These are phyloP conservation scores for Solanum chacoense DNA, from an alignment of 305 asterid species.

Conservation along the genomic window DNA sequence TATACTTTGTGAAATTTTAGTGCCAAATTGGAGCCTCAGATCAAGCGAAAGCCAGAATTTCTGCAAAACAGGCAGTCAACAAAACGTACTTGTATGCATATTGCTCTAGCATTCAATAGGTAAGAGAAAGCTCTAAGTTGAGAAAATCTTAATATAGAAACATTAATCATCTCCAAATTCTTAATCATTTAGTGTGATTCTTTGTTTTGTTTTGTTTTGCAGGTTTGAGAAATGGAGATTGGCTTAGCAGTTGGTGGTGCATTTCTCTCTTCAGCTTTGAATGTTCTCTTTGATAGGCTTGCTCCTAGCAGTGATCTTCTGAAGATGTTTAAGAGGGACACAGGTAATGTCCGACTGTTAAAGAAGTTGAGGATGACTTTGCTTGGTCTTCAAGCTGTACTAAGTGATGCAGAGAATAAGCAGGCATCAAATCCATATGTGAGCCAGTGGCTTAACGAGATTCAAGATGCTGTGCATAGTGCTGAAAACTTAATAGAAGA, in stretches of 20 bases:
- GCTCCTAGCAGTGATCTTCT: not conserved
- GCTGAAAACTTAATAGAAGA: constrained; percentile 25
- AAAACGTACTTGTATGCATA: not conserved
- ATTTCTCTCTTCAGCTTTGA: not conserved
- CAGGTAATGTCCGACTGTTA: not conserved
- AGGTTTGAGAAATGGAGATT: not conserved
- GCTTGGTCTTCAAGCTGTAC: not conserved
- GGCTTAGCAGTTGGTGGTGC: not conserved
- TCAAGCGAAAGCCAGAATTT: not conserved
- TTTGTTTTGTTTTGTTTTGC: not conserved
- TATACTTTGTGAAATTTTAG: not conserved
- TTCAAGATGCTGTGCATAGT: constrained; percentile 20
- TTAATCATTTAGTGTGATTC: not conserved
- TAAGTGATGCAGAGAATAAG: constrained; percentile 8
- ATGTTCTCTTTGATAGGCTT: constrained; percentile 1
- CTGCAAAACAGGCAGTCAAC: not conserved
- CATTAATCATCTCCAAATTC: not conserved
- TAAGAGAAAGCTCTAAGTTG: not conserved
- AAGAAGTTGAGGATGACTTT: not conserved
- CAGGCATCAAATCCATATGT: not conserved
- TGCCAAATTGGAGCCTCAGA: not conserved
- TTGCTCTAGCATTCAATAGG: not conserved
- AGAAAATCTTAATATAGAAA: not conserved
- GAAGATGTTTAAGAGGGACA: not conserved
- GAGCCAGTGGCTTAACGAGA: constrained; percentile 20